These are phyloP conservation scores for Cucurbitaria berberidis DNA, from an alignment of 2,329 filamentous ascomycete species.

Conservation along the genomic window DNA sequence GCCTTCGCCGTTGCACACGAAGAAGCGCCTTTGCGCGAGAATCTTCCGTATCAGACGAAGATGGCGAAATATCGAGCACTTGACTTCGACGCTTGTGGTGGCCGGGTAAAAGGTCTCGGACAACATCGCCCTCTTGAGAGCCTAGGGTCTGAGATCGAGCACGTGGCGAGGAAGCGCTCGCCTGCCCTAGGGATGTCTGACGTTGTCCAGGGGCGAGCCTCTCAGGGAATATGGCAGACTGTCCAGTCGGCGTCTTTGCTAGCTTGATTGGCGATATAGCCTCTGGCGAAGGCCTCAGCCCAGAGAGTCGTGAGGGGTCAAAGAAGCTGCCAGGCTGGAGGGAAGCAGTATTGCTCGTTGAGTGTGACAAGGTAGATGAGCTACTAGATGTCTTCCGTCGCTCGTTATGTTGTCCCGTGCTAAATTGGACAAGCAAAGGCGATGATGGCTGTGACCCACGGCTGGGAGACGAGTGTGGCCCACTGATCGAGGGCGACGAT, in stretches of 20 bases:
- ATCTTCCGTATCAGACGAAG: constrained; percentile 96
- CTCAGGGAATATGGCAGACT: constrained; percentile 54
- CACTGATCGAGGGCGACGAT: constrained; percentile 83
- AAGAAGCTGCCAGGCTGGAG: constrained; percentile 74
- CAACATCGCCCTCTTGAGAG: constrained; percentile 86
- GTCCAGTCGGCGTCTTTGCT: constrained; percentile 52
- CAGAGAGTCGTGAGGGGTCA: constrained; percentile 69
- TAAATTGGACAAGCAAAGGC: constrained; percentile 94
- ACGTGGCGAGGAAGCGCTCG: constrained; percentile 59
- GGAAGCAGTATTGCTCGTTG: constrained; percentile 65
- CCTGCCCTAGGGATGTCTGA: constrained; percentile 32
- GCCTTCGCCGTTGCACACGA: constrained; percentile 89
- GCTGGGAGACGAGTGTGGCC: constrained; percentile 85
- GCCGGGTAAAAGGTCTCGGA: constrained; percentile 66
- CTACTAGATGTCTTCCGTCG: constrained; percentile 92
- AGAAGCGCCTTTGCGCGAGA: constrained; percentile 88
- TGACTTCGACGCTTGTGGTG: constrained; percentile 93
- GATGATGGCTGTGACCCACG: constrained; percentile 84
- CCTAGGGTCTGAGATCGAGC: constrained; percentile 91
- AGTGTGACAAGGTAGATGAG: constrained; percentile 81
- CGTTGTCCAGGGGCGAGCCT: constrained; percentile 45
- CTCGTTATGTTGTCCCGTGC: constrained; percentile 80
- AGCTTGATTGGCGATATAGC: constrained; percentile 62
- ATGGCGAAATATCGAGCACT: constrained; percentile 94
- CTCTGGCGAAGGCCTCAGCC: constrained; percentile 58